Evolutionary conservation across 768 basidiomycete genomes (phyloP).

Genomic region (Kwoniella europaea): DNA sequence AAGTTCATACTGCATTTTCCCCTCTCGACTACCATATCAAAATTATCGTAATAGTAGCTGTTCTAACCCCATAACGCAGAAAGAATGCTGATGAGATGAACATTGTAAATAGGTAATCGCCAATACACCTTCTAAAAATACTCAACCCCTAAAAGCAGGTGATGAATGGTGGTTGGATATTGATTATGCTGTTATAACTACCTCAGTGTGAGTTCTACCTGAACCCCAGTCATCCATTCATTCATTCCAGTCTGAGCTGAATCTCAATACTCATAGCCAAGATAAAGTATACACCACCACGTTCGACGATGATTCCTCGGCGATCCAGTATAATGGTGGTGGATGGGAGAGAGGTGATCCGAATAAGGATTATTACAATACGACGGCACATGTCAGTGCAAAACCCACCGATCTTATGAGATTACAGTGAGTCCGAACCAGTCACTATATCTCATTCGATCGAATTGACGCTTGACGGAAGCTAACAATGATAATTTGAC

Average conservation of each 20-base stretch:
- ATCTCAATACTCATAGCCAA: background rate
- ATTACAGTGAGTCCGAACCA: background rate
- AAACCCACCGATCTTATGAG: constrained; percentile 20
- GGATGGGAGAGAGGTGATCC: constrained; percentile 11
- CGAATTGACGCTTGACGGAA: background rate
- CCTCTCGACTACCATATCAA: background rate
- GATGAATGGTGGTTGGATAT: constrained; percentile 39
- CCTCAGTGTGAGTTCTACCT: constrained; percentile 19
- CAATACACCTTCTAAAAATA: constrained; percentile 22
- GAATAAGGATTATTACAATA: constrained; percentile 27
- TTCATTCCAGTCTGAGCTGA: background rate
- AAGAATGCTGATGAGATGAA: background rate
- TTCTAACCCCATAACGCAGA: too few relatives aligned
- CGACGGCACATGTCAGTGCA: constrained; percentile 23
- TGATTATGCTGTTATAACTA: constrained; percentile 38
- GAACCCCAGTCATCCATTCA: background rate
- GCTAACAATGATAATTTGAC: background rate
- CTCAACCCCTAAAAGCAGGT: constrained; percentile 16
- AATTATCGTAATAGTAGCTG: too few relatives aligned
- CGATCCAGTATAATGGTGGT: constrained; percentile 23
- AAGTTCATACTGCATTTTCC: background rate
- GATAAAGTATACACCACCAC: constrained; percentile 22
- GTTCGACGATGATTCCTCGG: constrained; percentile 34
- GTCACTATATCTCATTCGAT: background rate
- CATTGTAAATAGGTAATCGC: background rate